A percentile compares a stretch with the other conserved stretches of the same genome.
These are phyloP conservation scores for Chloromonas sp. DNA, from an alignment of 163 green algal species.

Conservation along the genomic window DNA sequence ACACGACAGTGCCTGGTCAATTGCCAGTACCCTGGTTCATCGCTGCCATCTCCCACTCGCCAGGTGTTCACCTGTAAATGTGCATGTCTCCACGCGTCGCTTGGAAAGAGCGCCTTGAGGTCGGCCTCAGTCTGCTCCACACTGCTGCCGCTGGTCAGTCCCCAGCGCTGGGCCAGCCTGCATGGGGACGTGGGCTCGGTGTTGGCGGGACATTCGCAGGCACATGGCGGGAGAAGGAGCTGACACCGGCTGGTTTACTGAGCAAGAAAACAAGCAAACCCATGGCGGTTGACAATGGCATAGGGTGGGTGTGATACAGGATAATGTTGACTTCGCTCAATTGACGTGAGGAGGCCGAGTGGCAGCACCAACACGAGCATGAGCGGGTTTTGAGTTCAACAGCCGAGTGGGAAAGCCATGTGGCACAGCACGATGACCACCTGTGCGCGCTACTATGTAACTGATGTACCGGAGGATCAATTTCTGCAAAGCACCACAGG, in stretches of 20 bases:
- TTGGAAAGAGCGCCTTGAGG: slow-evolving; percentile 11
- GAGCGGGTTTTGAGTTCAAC: too few relatives aligned
- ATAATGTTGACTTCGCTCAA: too few relatives aligned
- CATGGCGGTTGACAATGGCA: background rate
- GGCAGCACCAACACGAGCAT: background rate
- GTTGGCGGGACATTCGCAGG: background rate
- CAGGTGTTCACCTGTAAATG: slow-evolving; percentile 13
- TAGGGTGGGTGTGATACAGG: background rate
- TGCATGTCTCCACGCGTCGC: slow-evolving; percentile 13
- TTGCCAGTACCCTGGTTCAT: too few relatives aligned
- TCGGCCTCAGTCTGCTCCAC: slow-evolving; percentile 53
- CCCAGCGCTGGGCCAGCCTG: slow-evolving; percentile 47
- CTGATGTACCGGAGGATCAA: background rate
- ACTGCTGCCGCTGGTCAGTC: slow-evolving; percentile 50
- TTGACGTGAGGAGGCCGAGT: background rate
- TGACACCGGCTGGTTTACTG: background rate
- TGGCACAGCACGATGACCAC: too few relatives aligned
- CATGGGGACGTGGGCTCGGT: background rate
- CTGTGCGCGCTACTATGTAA: too few relatives aligned
- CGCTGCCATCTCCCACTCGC: too few relatives aligned
- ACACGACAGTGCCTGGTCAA: too few relatives aligned
- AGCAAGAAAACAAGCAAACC: background rate
- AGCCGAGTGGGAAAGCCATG: too few relatives aligned
- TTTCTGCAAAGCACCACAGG: background rate
- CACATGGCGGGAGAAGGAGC: background rate